These are phyloP conservation scores for Penicillium tannophilum DNA, from an alignment of 495 filamentous ascomycete genomes.

Conservation along the genomic window DNA sequence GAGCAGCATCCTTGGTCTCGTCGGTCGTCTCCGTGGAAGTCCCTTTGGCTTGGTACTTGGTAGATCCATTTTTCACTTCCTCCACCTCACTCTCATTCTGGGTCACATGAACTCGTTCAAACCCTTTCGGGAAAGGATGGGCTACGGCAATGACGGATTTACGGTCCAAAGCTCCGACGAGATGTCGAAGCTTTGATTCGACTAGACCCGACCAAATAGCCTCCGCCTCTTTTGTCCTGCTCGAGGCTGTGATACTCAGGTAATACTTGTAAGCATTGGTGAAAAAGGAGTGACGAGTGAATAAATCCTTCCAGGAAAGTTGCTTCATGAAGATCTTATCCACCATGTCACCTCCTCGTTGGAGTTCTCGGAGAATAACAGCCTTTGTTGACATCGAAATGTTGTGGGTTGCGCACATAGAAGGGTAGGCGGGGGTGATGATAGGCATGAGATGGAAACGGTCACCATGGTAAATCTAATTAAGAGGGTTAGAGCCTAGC, in stretches of 20 bases:
- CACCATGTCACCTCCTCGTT: slow-evolving; percentile 75
- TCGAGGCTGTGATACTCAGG: slow-evolving; percentile 82
- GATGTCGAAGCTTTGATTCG: slow-evolving; percentile 84
- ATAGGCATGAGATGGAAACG: slow-evolving; percentile 91
- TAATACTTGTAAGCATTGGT: slow-evolving; percentile 93
- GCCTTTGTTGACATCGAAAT: slow-evolving; percentile 81
- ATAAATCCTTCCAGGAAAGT: slow-evolving; percentile 82
- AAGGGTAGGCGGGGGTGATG: slow-evolving; percentile 94
- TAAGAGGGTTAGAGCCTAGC: background rate
- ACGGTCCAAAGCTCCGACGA: slow-evolving; percentile 77
- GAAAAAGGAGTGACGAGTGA: slow-evolving; percentile 88
- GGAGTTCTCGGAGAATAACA: slow-evolving; percentile 80
- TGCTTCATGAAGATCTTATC: slow-evolving; percentile 76
- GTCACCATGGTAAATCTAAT: slow-evolving; percentile 77
- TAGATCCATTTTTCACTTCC: slow-evolving; percentile 68
- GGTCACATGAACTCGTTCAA: slow-evolving; percentile 77
- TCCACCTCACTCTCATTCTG: slow-evolving; percentile 69
- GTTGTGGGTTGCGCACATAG: slow-evolving; percentile 96
- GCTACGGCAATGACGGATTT: slow-evolving; percentile 76
- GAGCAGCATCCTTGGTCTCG: slow-evolving; percentile 56
- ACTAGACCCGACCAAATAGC: slow-evolving; percentile 87
- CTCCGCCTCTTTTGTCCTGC: slow-evolving; percentile 81
- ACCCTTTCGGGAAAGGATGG: slow-evolving; percentile 91
- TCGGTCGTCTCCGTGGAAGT: slow-evolving; percentile 62
- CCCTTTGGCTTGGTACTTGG: slow-evolving; percentile 65